phyloP scores from a whole-genome alignment of 179 eudicot species.

The Spinacia oleracea region DNA sequence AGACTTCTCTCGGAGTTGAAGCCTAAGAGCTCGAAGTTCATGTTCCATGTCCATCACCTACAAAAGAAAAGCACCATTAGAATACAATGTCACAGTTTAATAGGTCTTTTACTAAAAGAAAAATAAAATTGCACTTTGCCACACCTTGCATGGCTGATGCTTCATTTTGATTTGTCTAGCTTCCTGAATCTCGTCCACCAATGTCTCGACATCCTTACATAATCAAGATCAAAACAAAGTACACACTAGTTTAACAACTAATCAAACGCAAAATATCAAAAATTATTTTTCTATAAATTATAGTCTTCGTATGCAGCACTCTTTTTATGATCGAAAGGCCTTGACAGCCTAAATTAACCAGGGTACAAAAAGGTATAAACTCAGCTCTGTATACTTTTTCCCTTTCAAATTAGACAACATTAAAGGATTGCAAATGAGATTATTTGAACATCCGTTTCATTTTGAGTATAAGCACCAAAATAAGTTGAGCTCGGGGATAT shows the following conservation, averaged over 20 bases:
- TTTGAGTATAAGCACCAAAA: background rate
- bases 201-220: conserved; percentile 72
- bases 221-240: conserved; percentile 6
- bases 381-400: background rate
- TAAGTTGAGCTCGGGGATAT: background rate
- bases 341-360: background rate
- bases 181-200: conserved; percentile 93
- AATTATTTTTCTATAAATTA: background rate
- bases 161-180: conserved; percentile 83
- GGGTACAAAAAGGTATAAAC: background rate
- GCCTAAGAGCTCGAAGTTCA: conserved; percentile 75
- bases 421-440: background rate
- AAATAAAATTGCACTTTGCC: background rate
- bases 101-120: background rate
- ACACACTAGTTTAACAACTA: background rate
- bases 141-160: conserved; percentile 96
- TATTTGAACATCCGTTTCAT: background rate
- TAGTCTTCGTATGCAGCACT: background rate
- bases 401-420: background rate
- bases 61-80: conserved; percentile 1
- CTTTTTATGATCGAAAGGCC: background rate
- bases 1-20: conserved; percentile 70
- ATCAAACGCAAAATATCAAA: background rate
- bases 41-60: conserved; percentile 90
- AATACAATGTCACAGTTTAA: background rate